Evolutionary conservation across 2,329 filamentous ascomycete species (phyloP).

Genomic region (Sporothrix protearum): DNA sequence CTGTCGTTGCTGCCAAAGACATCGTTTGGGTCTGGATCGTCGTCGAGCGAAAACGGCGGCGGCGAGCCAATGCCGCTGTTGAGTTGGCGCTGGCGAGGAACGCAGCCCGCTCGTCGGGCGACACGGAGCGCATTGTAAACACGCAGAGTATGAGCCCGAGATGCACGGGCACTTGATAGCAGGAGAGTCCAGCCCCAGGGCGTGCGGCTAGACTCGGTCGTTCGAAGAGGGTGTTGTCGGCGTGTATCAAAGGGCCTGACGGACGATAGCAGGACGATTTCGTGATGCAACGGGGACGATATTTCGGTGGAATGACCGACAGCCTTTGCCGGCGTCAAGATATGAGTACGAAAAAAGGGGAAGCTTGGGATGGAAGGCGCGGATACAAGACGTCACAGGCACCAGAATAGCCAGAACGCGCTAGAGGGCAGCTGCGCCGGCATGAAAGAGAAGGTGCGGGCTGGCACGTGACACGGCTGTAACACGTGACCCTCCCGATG

Average conservation of each 20-base stretch:
- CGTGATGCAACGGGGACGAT: neutral
- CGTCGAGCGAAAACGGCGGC: constrained; percentile 11
- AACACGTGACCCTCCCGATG: too few species aligned
- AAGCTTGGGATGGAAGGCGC: neutral
- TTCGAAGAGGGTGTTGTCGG: neutral
- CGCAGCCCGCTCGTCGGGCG: constrained; percentile 16
- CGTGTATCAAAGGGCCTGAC: neutral
- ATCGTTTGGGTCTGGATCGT: neutral
- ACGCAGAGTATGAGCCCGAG: too few species aligned
- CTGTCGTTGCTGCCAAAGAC: neutral
- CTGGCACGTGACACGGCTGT: too few species aligned
- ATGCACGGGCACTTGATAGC: too few species aligned
- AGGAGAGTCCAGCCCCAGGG: too few species aligned
- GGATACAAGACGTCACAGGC: neutral
- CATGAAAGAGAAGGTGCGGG: too few species aligned
- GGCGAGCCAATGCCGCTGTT: neutral
- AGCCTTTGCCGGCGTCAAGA: neutral
- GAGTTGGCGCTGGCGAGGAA: constrained; percentile 8
- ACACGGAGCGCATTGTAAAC: constrained; percentile 8
- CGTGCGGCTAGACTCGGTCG: too few species aligned
- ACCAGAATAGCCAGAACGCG: neutral
- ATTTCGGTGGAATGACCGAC: neutral
- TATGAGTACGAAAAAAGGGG: neutral
- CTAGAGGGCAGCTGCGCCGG: neutral
- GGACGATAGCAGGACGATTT: neutral